Conservation (phyloP, 306 rosid genomes). For the Abrus pulchellus region DNA sequence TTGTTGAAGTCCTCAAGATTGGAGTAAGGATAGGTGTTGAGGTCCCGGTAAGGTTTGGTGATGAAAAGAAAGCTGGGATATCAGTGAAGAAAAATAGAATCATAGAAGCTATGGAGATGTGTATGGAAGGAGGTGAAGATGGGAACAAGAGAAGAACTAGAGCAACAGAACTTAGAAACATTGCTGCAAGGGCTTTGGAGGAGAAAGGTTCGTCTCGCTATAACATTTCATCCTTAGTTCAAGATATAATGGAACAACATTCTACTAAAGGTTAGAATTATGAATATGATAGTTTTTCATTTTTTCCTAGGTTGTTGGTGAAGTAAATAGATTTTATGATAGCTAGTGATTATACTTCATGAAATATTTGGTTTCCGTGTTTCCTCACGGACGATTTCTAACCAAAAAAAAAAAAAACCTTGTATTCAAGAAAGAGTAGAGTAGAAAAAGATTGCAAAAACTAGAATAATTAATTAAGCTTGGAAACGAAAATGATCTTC, state of each 20-base stretch:
- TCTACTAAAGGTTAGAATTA: not conserved
- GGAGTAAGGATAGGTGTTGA: conserved; percentile 78
- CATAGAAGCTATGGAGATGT: conserved; percentile 57
- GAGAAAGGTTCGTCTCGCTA: conserved; percentile 67
- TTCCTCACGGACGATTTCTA: not conserved
- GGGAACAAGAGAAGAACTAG: conserved; percentile 59
- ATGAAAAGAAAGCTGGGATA: conserved; percentile 70
- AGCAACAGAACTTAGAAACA: conserved; percentile 59
- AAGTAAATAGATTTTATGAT: conserved; percentile 9
- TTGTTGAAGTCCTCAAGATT: conserved; percentile 64
- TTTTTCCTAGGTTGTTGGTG: not conserved
- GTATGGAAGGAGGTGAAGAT: conserved; percentile 67
- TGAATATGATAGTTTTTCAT: not conserved
- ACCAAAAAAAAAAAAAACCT: not conserved
- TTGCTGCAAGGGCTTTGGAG: conserved; percentile 59
- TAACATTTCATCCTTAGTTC: conserved; percentile 59
- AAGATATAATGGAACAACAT: conserved; percentile 50
- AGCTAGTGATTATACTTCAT: conserved; percentile 1
- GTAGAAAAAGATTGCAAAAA: not conserved
- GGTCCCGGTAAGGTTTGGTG: conserved; percentile 76
- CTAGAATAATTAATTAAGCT: not conserved
- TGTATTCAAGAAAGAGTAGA: not conserved
- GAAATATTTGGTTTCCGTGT: not conserved
- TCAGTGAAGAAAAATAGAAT: conserved; percentile 62
- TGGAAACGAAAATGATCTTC: not conserved